Evolutionary conservation across 2,329 filamentous ascomycete genomes (phyloP), one percentile per base, ranked within the genome.

Genomic region (Pseudocercospora musae): DNA sequence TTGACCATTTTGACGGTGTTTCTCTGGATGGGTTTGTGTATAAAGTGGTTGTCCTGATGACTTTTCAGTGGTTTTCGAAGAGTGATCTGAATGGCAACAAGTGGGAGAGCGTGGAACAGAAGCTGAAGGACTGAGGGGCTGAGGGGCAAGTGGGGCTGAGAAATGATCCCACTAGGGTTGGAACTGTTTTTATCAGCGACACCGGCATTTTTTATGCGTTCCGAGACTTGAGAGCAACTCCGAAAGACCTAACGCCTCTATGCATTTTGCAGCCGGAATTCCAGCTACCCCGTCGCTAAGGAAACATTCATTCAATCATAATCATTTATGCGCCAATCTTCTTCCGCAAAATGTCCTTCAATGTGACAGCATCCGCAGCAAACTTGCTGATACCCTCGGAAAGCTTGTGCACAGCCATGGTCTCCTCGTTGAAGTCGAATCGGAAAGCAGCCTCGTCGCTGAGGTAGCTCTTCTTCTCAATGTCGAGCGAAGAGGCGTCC

Each of bases 301-400:
- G 52, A 50, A 60, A 49, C 18, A 40, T 29, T 37, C 23, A 49
- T 56, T 31, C 42, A 25, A 18, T 57, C 25, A 46, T 48, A 18
- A 46, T 27, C 40, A 61, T 62, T 55, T 68, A 71, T 59, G 66
- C 63, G 49, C 67, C 64, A 73, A 98, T 85, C 91, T 97, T 98
- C 81, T 87, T 80, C 85, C 89, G 89, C 76, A 99, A 85, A 75
- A 96, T 93, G 68, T 87, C 85, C 90, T 98, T 98, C 73, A 99
- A 88, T 64, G 92, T 96, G 70, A 93, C 82, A 71, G 95, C 93
- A 76, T 99, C 95, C 72, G 95, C 95, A 63, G 95, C 94, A 76
- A 99, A 99, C 84, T 97, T 97, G 85, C 91, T 96, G 85, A 99
- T 99, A 81, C 95, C 95, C 83, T 99, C 95, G 66, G 93, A 91